A percentile compares a stretch with the other conserved stretches of the same genome.
Conservation (phyloP, 148 eudicot genomes). For the Dianthus caryophyllus region DNA sequence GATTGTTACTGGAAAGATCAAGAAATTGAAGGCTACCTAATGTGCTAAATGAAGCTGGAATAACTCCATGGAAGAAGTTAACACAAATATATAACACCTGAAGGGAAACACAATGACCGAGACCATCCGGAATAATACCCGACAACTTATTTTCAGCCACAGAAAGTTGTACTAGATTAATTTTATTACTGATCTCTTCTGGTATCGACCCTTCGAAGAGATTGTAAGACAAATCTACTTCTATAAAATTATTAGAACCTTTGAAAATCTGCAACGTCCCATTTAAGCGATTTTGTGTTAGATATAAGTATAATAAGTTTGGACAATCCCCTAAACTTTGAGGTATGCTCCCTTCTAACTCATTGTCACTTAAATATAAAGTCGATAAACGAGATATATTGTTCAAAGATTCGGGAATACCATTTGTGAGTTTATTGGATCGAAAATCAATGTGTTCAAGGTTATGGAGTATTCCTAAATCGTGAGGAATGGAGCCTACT, state of each 20-base stretch:
- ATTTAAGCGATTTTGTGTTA: conserved; percentile 23
- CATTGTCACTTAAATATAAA: conserved; percentile 3
- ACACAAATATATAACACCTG: conserved; percentile 10
- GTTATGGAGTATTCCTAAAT: conserved; percentile 19
- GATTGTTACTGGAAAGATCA: conserved; percentile 37
- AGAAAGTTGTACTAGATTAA: conserved; percentile 18
- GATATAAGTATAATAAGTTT: conserved; percentile 16
- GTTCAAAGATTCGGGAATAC: no score
- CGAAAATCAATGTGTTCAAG: conserved; percentile 10
- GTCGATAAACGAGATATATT: no score
- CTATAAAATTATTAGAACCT: conserved; percentile 16
- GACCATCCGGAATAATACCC: conserved; percentile 30
- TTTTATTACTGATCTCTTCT: conserved; percentile 21
- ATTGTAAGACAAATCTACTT: conserved; percentile 17
- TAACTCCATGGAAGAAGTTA: conserved; percentile 23
- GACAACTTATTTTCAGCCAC: conserved; percentile 28
- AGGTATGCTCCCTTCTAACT: conserved; percentile 22
- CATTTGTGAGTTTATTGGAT: no score
- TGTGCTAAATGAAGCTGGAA: conserved; percentile 24
- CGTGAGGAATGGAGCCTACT: conserved; percentile 19
- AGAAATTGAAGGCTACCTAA: conserved; percentile 23
- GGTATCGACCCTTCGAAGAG: conserved; percentile 27
- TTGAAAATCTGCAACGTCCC: conserved; percentile 28
- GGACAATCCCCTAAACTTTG: conserved; percentile 27
- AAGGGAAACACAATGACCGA: conserved; percentile 23